A percentile compares a stretch with the other conserved stretches of the same genome.
These are phyloP conservation scores for Petrea volubilis DNA, from an alignment of 257 asterid genomes.

Conservation along the genomic window DNA sequence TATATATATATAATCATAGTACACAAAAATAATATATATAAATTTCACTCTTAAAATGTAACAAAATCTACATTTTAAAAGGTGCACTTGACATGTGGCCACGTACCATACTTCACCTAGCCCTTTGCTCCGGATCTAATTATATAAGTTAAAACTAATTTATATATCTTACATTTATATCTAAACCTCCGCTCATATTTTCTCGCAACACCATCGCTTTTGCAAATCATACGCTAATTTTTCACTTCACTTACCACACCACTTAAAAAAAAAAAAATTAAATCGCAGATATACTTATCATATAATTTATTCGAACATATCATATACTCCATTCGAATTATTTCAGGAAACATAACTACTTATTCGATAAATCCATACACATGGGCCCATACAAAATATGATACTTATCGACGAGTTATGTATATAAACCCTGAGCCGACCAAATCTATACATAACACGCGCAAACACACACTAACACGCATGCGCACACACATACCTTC, in stretches of 20 bases:
- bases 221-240: constrained; percentile 4
- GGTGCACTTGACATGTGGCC: constrained; percentile 27
- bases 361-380: too few relatives aligned
- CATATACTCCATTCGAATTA: too few relatives aligned
- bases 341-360: too few relatives aligned
- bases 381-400: too few relatives aligned
- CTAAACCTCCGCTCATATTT: constrained; percentile 38
- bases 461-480: too few relatives aligned
- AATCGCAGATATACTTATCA: too few relatives aligned
- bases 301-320: too few relatives aligned
- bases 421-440: too few relatives aligned
- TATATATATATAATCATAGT: background rate
- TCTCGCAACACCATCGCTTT: constrained; percentile 31
- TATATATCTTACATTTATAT: constrained; percentile 1
- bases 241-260: background rate
- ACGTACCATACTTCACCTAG: constrained; percentile 23
- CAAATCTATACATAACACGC: too few relatives aligned
- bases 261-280: too few relatives aligned
- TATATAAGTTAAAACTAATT: too few relatives aligned
- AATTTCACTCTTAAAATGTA: background rate
- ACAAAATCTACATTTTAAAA: constrained; percentile 38
- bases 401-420: too few relatives aligned
- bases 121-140: constrained; percentile 23
- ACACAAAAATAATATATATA: background rate
- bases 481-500: background rate